Evolutionary conservation across 768 basidiomycete species (phyloP).

Genomic region (Lactarius pseudohatsudake): DNA sequence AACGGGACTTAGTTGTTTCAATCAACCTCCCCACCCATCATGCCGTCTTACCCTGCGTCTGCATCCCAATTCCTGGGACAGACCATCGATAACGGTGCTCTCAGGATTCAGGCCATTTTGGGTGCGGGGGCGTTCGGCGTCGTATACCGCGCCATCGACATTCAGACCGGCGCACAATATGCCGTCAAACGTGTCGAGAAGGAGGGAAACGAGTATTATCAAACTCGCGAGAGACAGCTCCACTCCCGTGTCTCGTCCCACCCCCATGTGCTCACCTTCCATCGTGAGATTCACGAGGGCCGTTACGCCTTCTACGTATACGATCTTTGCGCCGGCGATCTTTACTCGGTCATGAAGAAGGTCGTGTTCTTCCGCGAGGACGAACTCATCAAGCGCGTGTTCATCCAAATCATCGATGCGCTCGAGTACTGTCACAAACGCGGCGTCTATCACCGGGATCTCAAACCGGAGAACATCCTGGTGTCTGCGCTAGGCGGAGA

Average conservation of each 20-base stretch:
- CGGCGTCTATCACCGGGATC: slow-evolving; percentile 17
- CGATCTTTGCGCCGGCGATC: slow-evolving; percentile 20
- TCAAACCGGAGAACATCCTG: slow-evolving; percentile 5
- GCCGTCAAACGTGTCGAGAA: slow-evolving; percentile 90
- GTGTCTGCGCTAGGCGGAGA: slow-evolving; percentile 4
- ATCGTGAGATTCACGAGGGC: slow-evolving; percentile 80
- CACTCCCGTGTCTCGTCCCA: slow-evolving; percentile 75
- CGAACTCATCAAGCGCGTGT: slow-evolving; percentile 17
- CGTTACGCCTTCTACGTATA: slow-evolving; percentile 47
- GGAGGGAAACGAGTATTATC: slow-evolving; percentile 30
- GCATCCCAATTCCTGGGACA: slow-evolving; percentile 10
- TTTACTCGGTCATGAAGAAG: slow-evolving; percentile 12
- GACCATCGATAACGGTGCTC: slow-evolving; percentile 70
- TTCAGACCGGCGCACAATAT: slow-evolving; percentile 41
- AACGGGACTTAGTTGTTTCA: slow-evolving; percentile 6
- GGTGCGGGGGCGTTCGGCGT: slow-evolving; percentile 94
- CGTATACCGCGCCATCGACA: slow-evolving; percentile 83
- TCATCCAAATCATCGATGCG: slow-evolving; percentile 21
- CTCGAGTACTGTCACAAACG: slow-evolving; percentile 20
- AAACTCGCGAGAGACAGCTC: slow-evolving; percentile 67
- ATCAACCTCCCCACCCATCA: background rate
- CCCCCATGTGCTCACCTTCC: slow-evolving; percentile 80
- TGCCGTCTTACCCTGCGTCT: slow-evolving; percentile 1
- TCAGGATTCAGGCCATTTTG: slow-evolving; percentile 81
- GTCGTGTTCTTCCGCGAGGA: slow-evolving; percentile 17